Evolutionary conservation across 768 basidiomycete genomes (phyloP).

Genomic region (Leccinellum luteum): DNA sequence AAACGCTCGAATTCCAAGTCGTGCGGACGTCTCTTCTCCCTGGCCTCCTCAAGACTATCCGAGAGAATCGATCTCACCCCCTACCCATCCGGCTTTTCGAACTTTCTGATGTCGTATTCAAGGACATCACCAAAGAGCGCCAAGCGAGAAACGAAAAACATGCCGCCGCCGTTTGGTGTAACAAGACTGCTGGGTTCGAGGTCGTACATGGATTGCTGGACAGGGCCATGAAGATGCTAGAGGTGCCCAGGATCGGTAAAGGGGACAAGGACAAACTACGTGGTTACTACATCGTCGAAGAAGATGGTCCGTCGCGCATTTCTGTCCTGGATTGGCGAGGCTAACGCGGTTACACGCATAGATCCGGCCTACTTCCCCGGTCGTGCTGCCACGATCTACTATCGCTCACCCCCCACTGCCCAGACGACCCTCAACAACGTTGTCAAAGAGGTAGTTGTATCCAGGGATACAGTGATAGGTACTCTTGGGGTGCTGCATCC

Average conservation of each 20-base stretch:
- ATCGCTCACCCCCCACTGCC: constrained; percentile 51
- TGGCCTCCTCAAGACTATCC: constrained; percentile 92
- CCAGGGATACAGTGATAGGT: constrained; percentile 73
- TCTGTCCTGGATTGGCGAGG: neutral
- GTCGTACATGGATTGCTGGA: constrained; percentile 94
- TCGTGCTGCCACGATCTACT: constrained; percentile 88
- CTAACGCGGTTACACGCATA: constrained; percentile 32
- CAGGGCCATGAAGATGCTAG: constrained; percentile 93
- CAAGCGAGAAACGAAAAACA: constrained; percentile 87
- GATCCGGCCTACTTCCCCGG: constrained; percentile 96
- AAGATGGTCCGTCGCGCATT: constrained; percentile 57
- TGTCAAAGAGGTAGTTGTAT: constrained; percentile 44
- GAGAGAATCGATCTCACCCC: constrained; percentile 93
- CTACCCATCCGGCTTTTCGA: constrained; percentile 95
- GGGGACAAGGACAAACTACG: constrained; percentile 52
- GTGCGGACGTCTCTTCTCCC: constrained; percentile 95
- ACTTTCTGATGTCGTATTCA: constrained; percentile 88
- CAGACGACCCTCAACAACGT: constrained; percentile 35
- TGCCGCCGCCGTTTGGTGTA: constrained; percentile 92
- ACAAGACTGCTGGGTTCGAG: constrained; percentile 96
- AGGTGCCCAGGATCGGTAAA: constrained; percentile 74
- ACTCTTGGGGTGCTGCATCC: constrained; percentile 94
- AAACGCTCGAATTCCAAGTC: constrained; percentile 96
- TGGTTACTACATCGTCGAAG: constrained; percentile 93
- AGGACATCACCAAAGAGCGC: constrained; percentile 73